These are phyloP conservation scores for Neurospora pannonica DNA, from an alignment of 495 filamentous ascomycete genomes.

Conservation along the genomic window DNA sequence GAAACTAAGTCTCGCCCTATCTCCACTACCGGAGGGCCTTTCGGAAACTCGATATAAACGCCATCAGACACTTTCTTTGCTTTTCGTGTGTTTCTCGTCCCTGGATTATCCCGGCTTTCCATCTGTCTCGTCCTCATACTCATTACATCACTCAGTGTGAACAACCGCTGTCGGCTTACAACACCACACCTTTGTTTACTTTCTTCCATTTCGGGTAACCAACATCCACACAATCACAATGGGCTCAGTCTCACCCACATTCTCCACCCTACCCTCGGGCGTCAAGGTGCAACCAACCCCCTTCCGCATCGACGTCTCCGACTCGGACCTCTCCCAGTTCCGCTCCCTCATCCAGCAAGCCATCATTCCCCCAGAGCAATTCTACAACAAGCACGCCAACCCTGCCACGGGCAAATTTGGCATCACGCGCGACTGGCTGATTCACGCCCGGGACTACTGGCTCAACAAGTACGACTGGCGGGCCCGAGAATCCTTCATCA, in stretches of 20 bases:
- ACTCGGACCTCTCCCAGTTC: conserved; percentile 4
- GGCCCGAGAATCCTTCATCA: conserved; percentile 45
- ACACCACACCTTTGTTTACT: background rate
- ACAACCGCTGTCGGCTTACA: background rate
- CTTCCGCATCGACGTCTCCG: conserved; percentile 5
- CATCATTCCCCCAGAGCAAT: conserved; percentile 3
- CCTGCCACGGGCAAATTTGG: conserved; percentile 34
- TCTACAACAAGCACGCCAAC: conserved; percentile 11
- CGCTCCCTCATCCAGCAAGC: background rate
- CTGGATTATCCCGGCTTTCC: background rate
- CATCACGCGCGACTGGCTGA: conserved; percentile 47
- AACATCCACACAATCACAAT: background rate
- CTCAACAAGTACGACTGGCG: conserved; percentile 38
- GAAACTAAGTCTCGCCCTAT: background rate
- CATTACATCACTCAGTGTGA: background rate
- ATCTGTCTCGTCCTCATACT: background rate
- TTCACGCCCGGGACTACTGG: conserved; percentile 45
- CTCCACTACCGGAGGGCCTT: background rate
- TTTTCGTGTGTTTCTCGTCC: background rate
- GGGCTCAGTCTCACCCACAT: background rate
- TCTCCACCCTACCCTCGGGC: conserved; percentile 2
- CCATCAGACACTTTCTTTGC: background rate
- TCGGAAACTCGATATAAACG: background rate
- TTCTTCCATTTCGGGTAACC: background rate
- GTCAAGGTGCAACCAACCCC: conserved; percentile 4